A percentile compares a stretch with the other conserved stretches of the same genome.
These are phyloP conservation scores for Picea glauca DNA, from an alignment of 75 land plant species.

Conservation along the genomic window DNA sequence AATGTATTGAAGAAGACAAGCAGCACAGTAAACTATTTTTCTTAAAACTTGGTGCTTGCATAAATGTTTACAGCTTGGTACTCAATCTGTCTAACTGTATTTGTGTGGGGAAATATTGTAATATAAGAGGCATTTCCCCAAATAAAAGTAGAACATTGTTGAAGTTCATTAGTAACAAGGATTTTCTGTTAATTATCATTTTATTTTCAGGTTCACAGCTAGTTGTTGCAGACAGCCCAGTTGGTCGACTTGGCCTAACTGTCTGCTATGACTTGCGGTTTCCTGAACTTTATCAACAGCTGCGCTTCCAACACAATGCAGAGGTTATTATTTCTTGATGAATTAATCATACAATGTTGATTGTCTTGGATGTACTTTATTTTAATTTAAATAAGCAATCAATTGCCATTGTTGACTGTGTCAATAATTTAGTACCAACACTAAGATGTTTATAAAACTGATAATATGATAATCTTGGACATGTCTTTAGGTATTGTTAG, in stretches of 20 bases:
- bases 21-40: background rate
- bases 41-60: background rate
- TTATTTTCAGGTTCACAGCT: slow-evolving; percentile 57
- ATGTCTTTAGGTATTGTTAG: slow-evolving; percentile 68
- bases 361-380: background rate
- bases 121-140: background rate
- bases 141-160: background rate
- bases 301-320: slow-evolving; percentile 75
- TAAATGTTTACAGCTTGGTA: background rate
- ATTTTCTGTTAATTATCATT: background rate
- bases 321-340: slow-evolving; percentile 38
- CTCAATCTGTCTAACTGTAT: too few relatives aligned
- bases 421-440: background rate
- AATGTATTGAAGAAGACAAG: background rate
- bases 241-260: slow-evolving; percentile 83
- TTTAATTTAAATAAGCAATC: background rate
- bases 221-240: slow-evolving; percentile 78
- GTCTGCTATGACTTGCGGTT: slow-evolving; percentile 98
- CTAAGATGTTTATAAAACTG: background rate
- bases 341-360: background rate
- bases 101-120: too few relatives aligned
- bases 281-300: slow-evolving; percentile 86
- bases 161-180: too few relatives aligned
- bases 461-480: background rate
- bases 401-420: background rate